Conservation (phyloP, 192 early-diverging fungal species). For the Coemansia sp. region DNA sequence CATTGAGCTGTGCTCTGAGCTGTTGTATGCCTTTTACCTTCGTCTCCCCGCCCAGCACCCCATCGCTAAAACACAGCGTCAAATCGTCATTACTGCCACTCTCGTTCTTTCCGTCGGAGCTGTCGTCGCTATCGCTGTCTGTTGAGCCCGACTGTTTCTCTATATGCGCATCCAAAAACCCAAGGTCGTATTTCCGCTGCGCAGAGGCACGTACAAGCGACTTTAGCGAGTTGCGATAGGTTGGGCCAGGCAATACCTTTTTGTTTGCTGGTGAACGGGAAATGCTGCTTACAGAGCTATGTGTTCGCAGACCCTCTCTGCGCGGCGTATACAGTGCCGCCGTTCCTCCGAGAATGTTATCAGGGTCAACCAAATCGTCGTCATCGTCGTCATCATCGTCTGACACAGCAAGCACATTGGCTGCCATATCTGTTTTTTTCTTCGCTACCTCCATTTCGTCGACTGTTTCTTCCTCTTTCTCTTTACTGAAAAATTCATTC, state of each 20-base stretch:
- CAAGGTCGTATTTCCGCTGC: conserved; percentile 28
- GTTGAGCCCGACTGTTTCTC: not conserved
- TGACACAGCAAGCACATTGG: conserved; percentile 2
- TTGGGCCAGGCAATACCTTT: not conserved
- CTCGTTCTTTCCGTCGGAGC: not conserved
- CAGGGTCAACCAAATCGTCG: conserved; percentile 32
- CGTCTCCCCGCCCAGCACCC: not conserved
- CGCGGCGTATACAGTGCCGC: not conserved
- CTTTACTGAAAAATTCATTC: not conserved
- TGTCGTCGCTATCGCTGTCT: conserved; percentile 8
- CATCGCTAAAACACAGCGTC: not conserved
- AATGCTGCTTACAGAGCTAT: not conserved
- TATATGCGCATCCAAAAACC: conserved; percentile 34
- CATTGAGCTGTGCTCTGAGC: conserved; percentile 13
- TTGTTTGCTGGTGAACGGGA: not conserved
- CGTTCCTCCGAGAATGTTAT: conserved; percentile 20
- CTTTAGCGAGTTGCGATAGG: conserved; percentile 42
- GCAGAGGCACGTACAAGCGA: conserved; percentile 30
- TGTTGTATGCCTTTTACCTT: conserved; percentile 11
- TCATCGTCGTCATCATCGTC: conserved; percentile 43
- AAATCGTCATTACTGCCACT: not conserved
- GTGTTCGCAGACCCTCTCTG: not conserved
- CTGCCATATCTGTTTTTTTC: not conserved
- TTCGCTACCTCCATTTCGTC: not conserved
- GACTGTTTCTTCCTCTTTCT: not conserved